Conservation (phyloP, 78 protist species). For the Pelomyxa schiedti region DNA sequence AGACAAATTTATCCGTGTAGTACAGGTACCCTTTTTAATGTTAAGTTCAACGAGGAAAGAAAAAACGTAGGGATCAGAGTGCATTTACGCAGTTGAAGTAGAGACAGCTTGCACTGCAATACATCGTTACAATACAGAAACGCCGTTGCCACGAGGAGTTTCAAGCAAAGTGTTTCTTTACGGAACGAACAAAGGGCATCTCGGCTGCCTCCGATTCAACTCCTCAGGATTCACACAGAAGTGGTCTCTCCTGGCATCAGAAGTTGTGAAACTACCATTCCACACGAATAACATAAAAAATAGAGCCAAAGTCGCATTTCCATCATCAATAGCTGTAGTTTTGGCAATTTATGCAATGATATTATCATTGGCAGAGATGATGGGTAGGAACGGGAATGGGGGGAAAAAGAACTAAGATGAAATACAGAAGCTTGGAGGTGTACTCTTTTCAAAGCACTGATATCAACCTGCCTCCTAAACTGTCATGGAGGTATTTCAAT, state of each 20-base stretch:
- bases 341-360: neutral
- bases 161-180: neutral
- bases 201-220: neutral
- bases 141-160: neutral
- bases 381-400: too few species aligned
- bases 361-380: neutral
- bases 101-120: neutral
- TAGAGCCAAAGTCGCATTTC: neutral
- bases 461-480: neutral
- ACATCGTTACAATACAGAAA: neutral
- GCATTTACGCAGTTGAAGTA: neutral
- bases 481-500: too few species aligned
- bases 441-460: neutral
- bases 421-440: too few species aligned
- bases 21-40: too few species aligned
- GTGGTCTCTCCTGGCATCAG: neutral
- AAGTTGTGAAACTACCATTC: too few species aligned
- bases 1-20: neutral
- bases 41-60: neutral
- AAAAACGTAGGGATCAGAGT: neutral
- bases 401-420: too few species aligned
- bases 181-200: neutral
- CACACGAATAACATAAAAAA: neutral
- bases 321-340: neutral
- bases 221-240: neutral